Base-by-base conservation (phyloP, 2,329 filamentous ascomycete genomes). In the Ceratocystis variospora region DNA sequence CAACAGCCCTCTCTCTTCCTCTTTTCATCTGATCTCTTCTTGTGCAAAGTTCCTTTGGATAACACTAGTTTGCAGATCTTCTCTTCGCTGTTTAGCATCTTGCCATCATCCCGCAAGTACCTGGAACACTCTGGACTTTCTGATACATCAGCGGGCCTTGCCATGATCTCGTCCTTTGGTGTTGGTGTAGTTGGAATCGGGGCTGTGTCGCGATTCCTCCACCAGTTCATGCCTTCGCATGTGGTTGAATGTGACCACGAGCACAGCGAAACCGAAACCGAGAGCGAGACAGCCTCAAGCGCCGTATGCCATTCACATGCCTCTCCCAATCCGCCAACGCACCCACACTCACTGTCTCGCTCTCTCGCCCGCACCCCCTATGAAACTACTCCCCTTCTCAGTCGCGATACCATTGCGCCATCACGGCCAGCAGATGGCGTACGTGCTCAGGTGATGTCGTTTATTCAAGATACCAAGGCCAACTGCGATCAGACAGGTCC, bases 41-140 rank as follows among this genome's bases (percentile, higher is more conserved):
- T 64, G 66, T 45, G 28, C 28, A 53, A 63, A 62, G 37, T 41
- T 5, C 63, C 69, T 31, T 8, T 12, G 3, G n/a, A 7, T 22
- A 5, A 10, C 19, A 10, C 17, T n/a, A 1, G 46, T 48, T 4
- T 61, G n/a, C 71, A 96, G 91, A 82, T 96, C 50, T 96, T 96
- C 75, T 96, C 92, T 45, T 87, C 93, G 0, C 77, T 97, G 37
- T 96, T 92, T 75, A 94, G 87, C 75, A 96, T 97, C 89, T 81
- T 97, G 6, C 93, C 93, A 8, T 90, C 89, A 22, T 86, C 93
- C 1, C 91, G 88, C 72, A 80, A 79, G 48, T 96, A 96, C 72
- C 81, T 99, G 2, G 79, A 81, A 68, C 80, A 85, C 65, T 87
- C 85, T 63, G 86, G 85, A 17, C 86, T 86, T 75, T 80, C 83